Percentiles rank a stretch among this genome's conserved stretches.
phyloP scores from a whole-genome alignment of 2,329 filamentous ascomycete genomes.

The Fusarium praegraminearum region DNA sequence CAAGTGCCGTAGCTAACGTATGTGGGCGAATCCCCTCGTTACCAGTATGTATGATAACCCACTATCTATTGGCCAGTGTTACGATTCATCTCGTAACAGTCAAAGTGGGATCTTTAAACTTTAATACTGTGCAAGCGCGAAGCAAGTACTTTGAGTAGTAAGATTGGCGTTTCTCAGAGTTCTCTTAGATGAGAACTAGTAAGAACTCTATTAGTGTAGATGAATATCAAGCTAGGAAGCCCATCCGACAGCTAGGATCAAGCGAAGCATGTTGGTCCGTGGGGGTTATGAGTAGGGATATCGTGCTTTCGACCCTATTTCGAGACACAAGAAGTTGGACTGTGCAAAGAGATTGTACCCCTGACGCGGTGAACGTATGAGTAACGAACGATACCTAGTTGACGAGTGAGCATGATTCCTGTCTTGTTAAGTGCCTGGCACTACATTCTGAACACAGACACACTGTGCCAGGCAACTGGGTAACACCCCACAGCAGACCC shows the following conservation, averaged over 20 bases:
- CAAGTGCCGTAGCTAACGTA: neutral
- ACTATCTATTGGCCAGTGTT: neutral
- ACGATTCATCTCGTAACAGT: neutral
- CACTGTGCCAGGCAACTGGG: neutral
- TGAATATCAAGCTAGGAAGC: conserved; percentile 5
- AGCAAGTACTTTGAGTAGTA: conserved; percentile 13
- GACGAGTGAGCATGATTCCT: neutral
- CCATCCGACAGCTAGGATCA: neutral
- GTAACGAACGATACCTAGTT: neutral
- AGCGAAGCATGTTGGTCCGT: neutral
- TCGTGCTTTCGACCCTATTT: neutral
- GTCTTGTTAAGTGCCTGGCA: neutral
- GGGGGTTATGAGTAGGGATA: neutral
- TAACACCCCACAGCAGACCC: neutral
- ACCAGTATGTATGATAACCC: neutral
- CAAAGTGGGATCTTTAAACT: neutral
- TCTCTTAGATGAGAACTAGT: neutral
- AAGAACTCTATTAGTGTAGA: neutral
- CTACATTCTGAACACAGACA: neutral
- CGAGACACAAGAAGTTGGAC: neutral
- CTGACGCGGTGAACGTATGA: neutral
- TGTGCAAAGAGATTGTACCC: neutral
- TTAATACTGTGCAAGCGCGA: conserved; percentile 2
- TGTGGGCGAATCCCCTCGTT: neutral
- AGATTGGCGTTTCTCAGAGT: neutral